Evolutionary conservation across 768 basidiomycete species (phyloP).

Genomic region (Boletus sp.): DNA sequence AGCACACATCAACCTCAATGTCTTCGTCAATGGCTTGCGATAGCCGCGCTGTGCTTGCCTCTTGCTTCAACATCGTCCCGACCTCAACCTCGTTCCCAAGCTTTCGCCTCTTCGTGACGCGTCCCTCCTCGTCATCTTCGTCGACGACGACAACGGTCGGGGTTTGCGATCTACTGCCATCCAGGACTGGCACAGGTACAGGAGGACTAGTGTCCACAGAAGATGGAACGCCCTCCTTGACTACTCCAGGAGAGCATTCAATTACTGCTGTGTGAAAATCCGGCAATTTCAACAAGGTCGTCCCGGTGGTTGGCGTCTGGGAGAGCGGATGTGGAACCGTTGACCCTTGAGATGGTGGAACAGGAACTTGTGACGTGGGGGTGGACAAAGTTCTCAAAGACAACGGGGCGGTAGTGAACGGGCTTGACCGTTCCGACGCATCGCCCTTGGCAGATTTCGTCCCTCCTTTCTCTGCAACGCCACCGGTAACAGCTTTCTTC

Average conservation of each 20-base stretch:
- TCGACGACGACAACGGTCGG: constrained; percentile 62
- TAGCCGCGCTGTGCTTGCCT: background rate
- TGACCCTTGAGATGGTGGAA: background rate
- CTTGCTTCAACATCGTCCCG: background rate
- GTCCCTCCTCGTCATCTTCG: constrained; percentile 53
- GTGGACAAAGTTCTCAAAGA: constrained; percentile 20
- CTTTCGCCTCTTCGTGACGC: constrained; percentile 54
- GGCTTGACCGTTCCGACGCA: constrained; percentile 27
- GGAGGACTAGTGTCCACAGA: constrained; percentile 24
- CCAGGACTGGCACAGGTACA: constrained; percentile 34
- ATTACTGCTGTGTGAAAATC: constrained; percentile 10
- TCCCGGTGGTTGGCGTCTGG: background rate
- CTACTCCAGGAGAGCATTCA: constrained; percentile 4
- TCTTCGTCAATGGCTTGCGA: constrained; percentile 25
- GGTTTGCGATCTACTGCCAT: constrained; percentile 33
- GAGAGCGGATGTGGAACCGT: background rate
- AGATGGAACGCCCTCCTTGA: constrained; percentile 19
- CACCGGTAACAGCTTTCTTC: constrained; percentile 37
- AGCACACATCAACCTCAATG: constrained; percentile 31
- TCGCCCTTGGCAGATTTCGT: constrained; percentile 39
- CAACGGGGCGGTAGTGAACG: constrained; percentile 49
- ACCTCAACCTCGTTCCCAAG: constrained; percentile 19
- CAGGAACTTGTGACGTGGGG: background rate
- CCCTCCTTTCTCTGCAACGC: constrained; percentile 39
- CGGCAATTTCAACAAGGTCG: constrained; percentile 1